Evolutionary conservation across 208 protist species (phyloP).

Genomic region (Endotrypanum monterogeii): DNA sequence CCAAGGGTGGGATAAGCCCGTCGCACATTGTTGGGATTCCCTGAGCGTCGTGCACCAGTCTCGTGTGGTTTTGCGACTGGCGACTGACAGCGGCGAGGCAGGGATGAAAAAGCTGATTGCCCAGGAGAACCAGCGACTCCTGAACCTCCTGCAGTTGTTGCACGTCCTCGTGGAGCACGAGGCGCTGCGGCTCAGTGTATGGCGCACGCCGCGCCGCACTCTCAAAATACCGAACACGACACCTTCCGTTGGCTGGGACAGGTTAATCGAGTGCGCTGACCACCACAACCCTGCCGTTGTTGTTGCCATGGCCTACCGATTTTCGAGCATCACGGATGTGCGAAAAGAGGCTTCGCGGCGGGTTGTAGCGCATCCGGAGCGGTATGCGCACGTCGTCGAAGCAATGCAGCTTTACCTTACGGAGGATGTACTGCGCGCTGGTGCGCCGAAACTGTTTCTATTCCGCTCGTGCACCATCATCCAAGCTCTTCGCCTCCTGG

Average conservation of each 20-base stretch:
- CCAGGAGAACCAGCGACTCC: conserved; percentile 49
- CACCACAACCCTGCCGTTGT: conserved; percentile 64
- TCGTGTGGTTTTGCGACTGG: conserved; percentile 23
- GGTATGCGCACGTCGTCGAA: conserved; percentile 56
- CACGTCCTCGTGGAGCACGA: conserved; percentile 73
- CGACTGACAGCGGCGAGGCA: conserved; percentile 20
- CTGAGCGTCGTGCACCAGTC: conserved; percentile 33
- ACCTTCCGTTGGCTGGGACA: conserved; percentile 35
- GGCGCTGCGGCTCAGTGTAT: conserved; percentile 64
- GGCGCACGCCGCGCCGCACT: conserved; percentile 65
- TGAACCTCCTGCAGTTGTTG: conserved; percentile 55
- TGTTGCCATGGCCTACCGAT: conserved; percentile 67
- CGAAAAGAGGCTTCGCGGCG: conserved; percentile 29
- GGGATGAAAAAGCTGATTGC: conserved; percentile 32
- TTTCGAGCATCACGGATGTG: conserved; percentile 53
- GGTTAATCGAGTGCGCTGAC: conserved; percentile 50
- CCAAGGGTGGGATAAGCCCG: neutral
- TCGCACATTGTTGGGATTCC: conserved; percentile 23
- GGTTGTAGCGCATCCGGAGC: conserved; percentile 53
- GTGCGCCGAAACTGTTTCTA: conserved; percentile 60
- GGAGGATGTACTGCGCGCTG: conserved; percentile 53
- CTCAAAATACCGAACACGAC: conserved; percentile 34
- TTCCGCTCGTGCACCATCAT: conserved; percentile 74
- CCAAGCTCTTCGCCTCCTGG: conserved; percentile 70
- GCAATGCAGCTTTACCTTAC: conserved; percentile 79